Evolutionary conservation across 1,284 basidiomycete genomes (phyloP).

Genomic region (Porogramme epimiltina): DNA sequence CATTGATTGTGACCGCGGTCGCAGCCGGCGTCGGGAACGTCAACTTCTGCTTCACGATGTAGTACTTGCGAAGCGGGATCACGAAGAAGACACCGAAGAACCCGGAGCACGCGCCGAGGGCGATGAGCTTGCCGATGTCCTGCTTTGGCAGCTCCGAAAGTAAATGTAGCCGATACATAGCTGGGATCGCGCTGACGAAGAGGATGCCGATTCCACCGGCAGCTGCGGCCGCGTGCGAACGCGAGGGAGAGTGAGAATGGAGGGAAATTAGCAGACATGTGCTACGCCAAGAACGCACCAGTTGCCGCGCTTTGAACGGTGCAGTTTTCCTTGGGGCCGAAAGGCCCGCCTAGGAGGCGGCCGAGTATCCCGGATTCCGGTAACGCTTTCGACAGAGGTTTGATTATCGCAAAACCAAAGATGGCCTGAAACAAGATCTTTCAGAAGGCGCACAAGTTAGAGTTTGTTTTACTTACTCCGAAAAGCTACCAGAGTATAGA

Average conservation of each 20-base stretch:
- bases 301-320: constrained; percentile 49
- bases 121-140: constrained; percentile 60
- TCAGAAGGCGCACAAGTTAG: background rate
- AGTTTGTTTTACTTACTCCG: constrained; percentile 35
- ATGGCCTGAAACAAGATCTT: constrained; percentile 42
- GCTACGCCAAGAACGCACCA: background rate
- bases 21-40: constrained; percentile 73
- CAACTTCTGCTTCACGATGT: constrained; percentile 67
- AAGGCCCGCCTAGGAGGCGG: constrained; percentile 55
- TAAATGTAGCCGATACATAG: constrained; percentile 60
- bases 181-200: constrained; percentile 66
- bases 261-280: background rate
- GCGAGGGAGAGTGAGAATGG: background rate
- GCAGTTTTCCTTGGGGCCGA: constrained; percentile 72
- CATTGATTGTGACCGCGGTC: constrained; percentile 71
- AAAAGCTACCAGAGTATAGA: constrained; percentile 40
- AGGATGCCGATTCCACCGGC: constrained; percentile 63
- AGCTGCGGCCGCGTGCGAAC: constrained; percentile 26
- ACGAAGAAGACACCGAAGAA: constrained; percentile 74
- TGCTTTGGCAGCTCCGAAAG: constrained; percentile 44
- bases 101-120: constrained; percentile 55
- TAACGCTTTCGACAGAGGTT: constrained; percentile 52
- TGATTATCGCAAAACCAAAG: constrained; percentile 68
- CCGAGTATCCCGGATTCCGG: constrained; percentile 48
- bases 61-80: constrained; percentile 64